These are phyloP conservation scores for Penicillium brevicompactum DNA, from an alignment of 2,329 filamentous ascomycete species.

Conservation along the genomic window DNA sequence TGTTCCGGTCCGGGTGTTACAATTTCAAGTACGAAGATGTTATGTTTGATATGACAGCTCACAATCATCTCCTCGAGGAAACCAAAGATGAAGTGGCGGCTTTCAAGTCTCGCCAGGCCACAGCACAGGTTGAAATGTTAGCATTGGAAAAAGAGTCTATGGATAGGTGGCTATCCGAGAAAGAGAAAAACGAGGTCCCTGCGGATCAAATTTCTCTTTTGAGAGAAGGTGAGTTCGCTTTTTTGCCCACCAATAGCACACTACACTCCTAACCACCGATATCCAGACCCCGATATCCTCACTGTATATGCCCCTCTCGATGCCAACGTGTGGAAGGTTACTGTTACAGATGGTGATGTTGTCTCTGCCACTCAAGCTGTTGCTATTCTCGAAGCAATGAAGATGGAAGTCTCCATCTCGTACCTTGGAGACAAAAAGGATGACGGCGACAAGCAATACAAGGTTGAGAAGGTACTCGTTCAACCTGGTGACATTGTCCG, in stretches of 20 bases:
- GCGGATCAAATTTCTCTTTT: slow-evolving; percentile 53
- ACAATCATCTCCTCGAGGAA: slow-evolving; percentile 52
- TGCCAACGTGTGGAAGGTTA: slow-evolving; percentile 59
- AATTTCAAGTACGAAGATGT: slow-evolving; percentile 53
- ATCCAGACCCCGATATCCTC: slow-evolving; percentile 37
- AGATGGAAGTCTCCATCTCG: slow-evolving; percentile 5
- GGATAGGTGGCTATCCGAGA: slow-evolving; percentile 43
- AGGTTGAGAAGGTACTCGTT: not conserved
- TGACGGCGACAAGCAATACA: not conserved
- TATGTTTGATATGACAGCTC: slow-evolving; percentile 58
- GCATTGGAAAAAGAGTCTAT: slow-evolving; percentile 39
- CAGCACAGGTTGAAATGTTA: slow-evolving; percentile 51
- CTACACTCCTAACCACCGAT: not conserved
- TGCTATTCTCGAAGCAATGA: slow-evolving; percentile 13
- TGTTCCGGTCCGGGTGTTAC: slow-evolving; percentile 55
- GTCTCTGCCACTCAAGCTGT: slow-evolving; percentile 22
- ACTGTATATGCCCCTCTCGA: slow-evolving; percentile 48
- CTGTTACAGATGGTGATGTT: slow-evolving; percentile 45
- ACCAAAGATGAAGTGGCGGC: slow-evolving; percentile 51
- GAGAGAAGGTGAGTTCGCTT: slow-evolving; percentile 42
- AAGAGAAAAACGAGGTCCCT: slow-evolving; percentile 53
- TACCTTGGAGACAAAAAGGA: not conserved
- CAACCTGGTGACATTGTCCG: not conserved
- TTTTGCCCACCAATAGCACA: too few relatives aligned
- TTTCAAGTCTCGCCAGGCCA: slow-evolving; percentile 49